Conservation (phyloP, 495 filamentous ascomycete genomes). For the Achaetomiella virescens region DNA sequence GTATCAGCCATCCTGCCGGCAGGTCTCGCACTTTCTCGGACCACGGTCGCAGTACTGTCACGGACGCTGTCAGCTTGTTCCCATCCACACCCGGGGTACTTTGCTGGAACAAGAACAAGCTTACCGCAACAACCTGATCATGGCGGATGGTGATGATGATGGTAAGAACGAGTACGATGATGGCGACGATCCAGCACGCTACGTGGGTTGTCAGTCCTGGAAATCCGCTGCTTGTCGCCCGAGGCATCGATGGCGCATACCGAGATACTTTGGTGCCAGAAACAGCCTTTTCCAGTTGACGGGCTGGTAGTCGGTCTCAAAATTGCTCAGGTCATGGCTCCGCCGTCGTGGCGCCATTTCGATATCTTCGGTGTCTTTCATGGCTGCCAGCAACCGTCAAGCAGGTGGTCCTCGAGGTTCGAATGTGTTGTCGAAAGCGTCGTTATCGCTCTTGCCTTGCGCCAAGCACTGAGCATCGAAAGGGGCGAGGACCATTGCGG, state of each 20-base stretch:
- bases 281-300: conserved; percentile 21
- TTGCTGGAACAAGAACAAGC: not conserved
- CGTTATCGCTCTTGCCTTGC: too few species aligned
- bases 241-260: not conserved
- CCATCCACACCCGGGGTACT: not conserved
- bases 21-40: conserved; percentile 25
- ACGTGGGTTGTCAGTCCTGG: not conserved
- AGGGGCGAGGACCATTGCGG: too few species aligned
- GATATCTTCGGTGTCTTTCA: conserved; percentile 1
- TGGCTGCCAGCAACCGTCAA: not conserved
- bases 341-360: not conserved
- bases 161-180: conserved; percentile 15
- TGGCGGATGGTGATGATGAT: conserved; percentile 16
- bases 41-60: conserved; percentile 21
- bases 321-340: not conserved
- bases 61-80: not conserved
- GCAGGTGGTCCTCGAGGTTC: too few species aligned
- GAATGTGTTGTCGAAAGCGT: too few species aligned
- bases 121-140: conserved; percentile 18
- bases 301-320: conserved; percentile 19
- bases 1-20: conserved; percentile 27
- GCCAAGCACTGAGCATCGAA: too few species aligned
- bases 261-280: conserved; percentile 17
- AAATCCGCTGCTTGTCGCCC: not conserved
- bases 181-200: conserved; percentile 13